Base-by-base conservation (phyloP, 768 basidiomycete genomes). In the Rubroboletus satanas region DNA sequence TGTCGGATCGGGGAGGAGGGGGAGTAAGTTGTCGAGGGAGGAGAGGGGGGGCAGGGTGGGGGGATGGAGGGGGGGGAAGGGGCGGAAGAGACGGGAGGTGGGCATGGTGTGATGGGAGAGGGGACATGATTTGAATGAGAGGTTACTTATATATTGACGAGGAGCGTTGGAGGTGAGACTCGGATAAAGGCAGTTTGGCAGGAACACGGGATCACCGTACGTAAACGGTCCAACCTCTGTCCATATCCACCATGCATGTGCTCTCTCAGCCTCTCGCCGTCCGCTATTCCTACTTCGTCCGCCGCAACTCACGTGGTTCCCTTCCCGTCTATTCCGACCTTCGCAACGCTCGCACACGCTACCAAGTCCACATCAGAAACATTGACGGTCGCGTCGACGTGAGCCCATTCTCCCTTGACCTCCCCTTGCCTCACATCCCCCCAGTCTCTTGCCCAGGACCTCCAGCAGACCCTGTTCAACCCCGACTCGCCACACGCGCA, bases 301-400 rank as follows among this genome's bases (percentile, higher is more conserved):
- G 81, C 21, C 81, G 89, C 57, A 90, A 88, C 69, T 68, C 79
- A 45, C 77, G 77, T 47, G 85, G 87, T 32, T 79, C 80, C 45
- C 76, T 91, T 31, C 88, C 89, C 42, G 86, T 92, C 26, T 90
- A 90, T 68, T 80, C 85, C 29, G 86, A 90, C 66, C 66, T 88
- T 43, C 83, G 85, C 58, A 88, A 86, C 66, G 81, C 72, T 3
- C 31, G 80, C 85, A 55, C 83, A 5, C 80, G 82, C 52, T 73
- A 82, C 56, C 73, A 80, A 35, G 70, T 86, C 42, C 75, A 79
- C 43, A 76, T 92, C 54, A 80, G 84, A 49, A 87, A 90, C 69
- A 74, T 92, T 9, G 77, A 89, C 54, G 90, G 89, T 18, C 77
- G 81, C 57, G 63, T 73, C 55, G 70, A 76, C 53, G 89, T 88